phyloP scores from a whole-genome alignment of 2,329 filamentous ascomycete genomes.

The Metarhizium guizhouense region DNA sequence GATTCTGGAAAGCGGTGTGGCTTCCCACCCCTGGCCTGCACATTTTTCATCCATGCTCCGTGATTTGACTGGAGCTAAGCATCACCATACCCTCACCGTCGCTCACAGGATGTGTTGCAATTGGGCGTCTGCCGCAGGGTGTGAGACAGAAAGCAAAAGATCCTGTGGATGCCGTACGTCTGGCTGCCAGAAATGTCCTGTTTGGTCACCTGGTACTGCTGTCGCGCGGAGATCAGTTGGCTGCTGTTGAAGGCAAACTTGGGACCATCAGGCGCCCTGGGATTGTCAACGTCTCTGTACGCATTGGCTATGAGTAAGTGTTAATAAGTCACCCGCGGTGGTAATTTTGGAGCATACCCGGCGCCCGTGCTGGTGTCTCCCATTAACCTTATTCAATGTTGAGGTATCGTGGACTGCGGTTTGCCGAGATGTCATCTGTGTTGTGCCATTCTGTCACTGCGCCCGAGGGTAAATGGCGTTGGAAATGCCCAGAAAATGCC shows the following conservation, averaged over 20 bases:
- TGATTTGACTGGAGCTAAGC: background rate
- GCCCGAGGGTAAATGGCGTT: background rate
- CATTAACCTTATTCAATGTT: too few relatives aligned
- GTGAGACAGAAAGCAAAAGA: background rate
- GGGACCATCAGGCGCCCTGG: too few relatives aligned
- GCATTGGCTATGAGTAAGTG: too few relatives aligned
- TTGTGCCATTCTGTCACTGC: too few relatives aligned
- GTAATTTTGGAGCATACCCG: too few relatives aligned
- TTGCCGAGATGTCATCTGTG: too few relatives aligned
- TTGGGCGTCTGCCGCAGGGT: background rate
- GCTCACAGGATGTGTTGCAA: background rate
- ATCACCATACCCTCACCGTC: background rate
- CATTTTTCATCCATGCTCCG: background rate
- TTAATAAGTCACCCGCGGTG: too few relatives aligned
- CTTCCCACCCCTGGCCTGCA: background rate
- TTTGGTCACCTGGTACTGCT: background rate
- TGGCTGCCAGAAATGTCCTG: background rate
- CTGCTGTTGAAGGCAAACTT: too few relatives aligned
- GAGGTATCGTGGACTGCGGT: too few relatives aligned
- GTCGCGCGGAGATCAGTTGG: background rate
- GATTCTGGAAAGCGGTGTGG: constrained; percentile 1
- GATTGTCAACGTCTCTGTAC: too few relatives aligned
- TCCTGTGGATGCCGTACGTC: background rate
- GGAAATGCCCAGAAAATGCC: background rate
- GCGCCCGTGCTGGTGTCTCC: too few relatives aligned